A percentile compares a stretch with the other conserved stretches of the same genome.
phyloP scores from a whole-genome alignment of 2,329 filamentous ascomycete species.

The Pyricularia sp. region DNA sequence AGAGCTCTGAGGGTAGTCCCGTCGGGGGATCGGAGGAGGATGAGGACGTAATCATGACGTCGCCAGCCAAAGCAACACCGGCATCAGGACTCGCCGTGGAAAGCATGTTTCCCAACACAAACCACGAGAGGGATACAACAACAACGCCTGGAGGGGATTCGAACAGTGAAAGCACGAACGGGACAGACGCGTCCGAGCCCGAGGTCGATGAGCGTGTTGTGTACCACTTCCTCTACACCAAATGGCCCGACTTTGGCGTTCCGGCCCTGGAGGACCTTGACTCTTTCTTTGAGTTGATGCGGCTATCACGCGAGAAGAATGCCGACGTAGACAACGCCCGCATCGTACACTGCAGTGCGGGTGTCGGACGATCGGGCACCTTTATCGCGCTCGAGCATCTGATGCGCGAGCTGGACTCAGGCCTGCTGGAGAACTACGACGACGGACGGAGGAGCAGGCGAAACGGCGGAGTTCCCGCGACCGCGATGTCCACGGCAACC shows the following conservation, averaged over 20 bases:
- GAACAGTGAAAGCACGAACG: neutral
- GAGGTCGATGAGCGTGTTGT: conserved; percentile 44
- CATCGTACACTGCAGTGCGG: conserved; percentile 79
- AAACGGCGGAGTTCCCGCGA: neutral
- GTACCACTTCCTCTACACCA: conserved; percentile 74
- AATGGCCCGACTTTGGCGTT: conserved; percentile 84
- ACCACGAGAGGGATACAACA: neutral
- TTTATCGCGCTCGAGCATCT: conserved; percentile 96
- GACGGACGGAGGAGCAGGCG: conserved; percentile 5
- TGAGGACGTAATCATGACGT: conserved; percentile 10
- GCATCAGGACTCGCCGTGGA: conserved; percentile 4
- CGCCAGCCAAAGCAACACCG: conserved; percentile 2
- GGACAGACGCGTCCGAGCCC: conserved; percentile 12
- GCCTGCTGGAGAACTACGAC: conserved; percentile 44
- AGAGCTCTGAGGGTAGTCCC: neutral
- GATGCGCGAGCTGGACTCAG: conserved; percentile 65
- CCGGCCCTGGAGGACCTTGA: conserved; percentile 55
- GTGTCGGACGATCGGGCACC: conserved; percentile 85
- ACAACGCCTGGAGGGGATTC: neutral
- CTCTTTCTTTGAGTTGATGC: conserved; percentile 57
- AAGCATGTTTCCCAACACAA: neutral
- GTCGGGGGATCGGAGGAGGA: conserved; percentile 1
- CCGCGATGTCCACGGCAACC: neutral
- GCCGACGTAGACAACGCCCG: conserved; percentile 52
- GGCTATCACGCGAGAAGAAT: conserved; percentile 48